Conservation (phyloP, 768 basidiomycete species). For the Hydnum rufescens region DNA sequence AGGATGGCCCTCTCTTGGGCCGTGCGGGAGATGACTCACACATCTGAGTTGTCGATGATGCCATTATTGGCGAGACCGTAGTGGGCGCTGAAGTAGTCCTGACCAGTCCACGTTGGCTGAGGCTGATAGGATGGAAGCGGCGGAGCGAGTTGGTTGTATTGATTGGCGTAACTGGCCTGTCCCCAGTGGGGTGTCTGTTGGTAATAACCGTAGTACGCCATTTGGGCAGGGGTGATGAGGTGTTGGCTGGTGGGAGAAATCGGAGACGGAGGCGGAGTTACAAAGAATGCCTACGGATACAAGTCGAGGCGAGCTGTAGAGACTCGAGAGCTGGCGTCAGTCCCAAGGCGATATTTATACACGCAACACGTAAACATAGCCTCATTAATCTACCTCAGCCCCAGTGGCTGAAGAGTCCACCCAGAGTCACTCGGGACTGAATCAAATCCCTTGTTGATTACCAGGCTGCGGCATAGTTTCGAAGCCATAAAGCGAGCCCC, state of each 20-base stretch:
- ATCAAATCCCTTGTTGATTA: too few species aligned
- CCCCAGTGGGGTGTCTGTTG: slow-evolving; percentile 10
- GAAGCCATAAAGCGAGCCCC: too few species aligned
- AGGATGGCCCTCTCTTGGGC: background rate
- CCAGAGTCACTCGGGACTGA: too few species aligned
- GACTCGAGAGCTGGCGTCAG: too few species aligned
- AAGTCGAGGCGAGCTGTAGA: too few species aligned
- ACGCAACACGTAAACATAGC: too few species aligned
- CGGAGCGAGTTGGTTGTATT: slow-evolving; percentile 11
- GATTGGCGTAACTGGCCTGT: background rate
- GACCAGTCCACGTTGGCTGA: slow-evolving; percentile 10
- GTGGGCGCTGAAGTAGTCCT: slow-evolving; percentile 7
- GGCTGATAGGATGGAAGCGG: slow-evolving; percentile 14
- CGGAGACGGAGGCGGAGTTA: background rate
- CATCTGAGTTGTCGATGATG: slow-evolving; percentile 11
- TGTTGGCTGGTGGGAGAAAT: background rate
- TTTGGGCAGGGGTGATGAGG: background rate
- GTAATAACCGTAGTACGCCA: slow-evolving; percentile 15
- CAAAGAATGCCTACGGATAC: too few species aligned
- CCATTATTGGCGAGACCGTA: slow-evolving; percentile 6
- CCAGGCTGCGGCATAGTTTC: too few species aligned
- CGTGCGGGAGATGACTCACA: slow-evolving; percentile 8
- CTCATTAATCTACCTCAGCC: too few species aligned
- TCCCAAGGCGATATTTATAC: too few species aligned
- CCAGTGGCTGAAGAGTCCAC: too few species aligned